Percentiles rank a stretch among this genome's conserved stretches.
These are phyloP conservation scores for Trifolium pratense DNA, from an alignment of 306 rosid genomes.

Conservation along the genomic window DNA sequence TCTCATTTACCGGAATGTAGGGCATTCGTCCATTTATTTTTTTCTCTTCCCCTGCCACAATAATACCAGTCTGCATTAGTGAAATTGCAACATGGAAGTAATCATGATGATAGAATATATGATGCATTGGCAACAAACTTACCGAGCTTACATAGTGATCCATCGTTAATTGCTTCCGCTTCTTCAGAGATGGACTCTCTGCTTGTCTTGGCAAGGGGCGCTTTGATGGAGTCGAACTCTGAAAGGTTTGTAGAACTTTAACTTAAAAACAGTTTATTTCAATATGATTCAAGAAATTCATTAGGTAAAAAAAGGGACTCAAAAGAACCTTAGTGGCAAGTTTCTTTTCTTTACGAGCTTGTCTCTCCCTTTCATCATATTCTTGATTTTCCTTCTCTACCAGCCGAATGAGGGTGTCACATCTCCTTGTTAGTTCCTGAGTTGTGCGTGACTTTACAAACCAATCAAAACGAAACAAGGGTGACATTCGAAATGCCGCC, in stretches of 20 bases:
- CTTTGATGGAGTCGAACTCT: constrained; percentile 89
- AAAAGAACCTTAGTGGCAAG: constrained; percentile 86
- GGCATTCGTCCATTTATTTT: constrained; percentile 49
- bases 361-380: constrained; percentile 94
- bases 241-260: constrained; percentile 40
- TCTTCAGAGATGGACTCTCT: constrained; percentile 74
- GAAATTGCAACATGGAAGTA: neutral
- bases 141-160: constrained; percentile 77
- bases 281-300: constrained; percentile 5
- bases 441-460: constrained; percentile 98
- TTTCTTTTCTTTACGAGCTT: constrained; percentile 98
- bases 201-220: constrained; percentile 75
- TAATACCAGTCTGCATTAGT: constrained; percentile 27
- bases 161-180: constrained; percentile 88
- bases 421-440: constrained; percentile 97
- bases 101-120: constrained; percentile 11
- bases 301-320: constrained; percentile 13
- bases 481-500: constrained; percentile 96
- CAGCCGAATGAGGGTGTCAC: constrained; percentile 90
- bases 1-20: neutral
- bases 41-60: constrained; percentile 83
- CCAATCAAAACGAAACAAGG: constrained; percentile 99
- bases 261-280: constrained; percentile 8
- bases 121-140: constrained; percentile 12
- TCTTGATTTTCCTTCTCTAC: constrained; percentile 99